These are phyloP conservation scores for Aschersonia sp. DNA, from an alignment of 2,329 filamentous ascomycete species.

Conservation along the genomic window DNA sequence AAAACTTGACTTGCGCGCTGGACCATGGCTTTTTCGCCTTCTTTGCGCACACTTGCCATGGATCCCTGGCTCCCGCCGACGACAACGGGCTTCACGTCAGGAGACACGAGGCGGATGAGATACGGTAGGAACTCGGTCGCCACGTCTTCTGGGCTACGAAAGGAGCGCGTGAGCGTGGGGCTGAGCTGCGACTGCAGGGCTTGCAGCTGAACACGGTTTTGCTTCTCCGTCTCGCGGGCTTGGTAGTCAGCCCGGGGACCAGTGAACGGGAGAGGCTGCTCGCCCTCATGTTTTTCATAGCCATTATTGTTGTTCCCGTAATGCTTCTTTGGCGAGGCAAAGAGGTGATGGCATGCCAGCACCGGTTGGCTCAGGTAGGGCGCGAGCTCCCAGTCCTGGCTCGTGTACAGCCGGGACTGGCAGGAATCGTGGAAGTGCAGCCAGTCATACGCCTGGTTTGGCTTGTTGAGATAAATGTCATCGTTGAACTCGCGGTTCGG, in stretches of 20 bases:
- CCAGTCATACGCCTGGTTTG: slow-evolving; percentile 82
- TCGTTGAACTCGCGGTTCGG: slow-evolving; percentile 84
- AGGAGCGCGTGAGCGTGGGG: slow-evolving; percentile 57
- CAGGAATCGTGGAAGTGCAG: slow-evolving; percentile 82
- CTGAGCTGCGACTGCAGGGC: slow-evolving; percentile 58
- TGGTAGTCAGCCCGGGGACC: slow-evolving; percentile 70
- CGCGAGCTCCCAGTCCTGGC: slow-evolving; percentile 83
- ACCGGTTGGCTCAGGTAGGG: slow-evolving; percentile 79
- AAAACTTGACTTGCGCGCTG: slow-evolving; percentile 67
- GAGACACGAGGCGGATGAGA: slow-evolving; percentile 68
- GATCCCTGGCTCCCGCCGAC: slow-evolving; percentile 52
- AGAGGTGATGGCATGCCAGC: slow-evolving; percentile 82
- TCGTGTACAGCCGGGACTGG: slow-evolving; percentile 62
- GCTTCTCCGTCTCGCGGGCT: slow-evolving; percentile 67
- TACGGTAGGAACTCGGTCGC: slow-evolving; percentile 76
- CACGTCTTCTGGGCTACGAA: slow-evolving; percentile 64
- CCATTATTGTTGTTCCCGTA: slow-evolving; percentile 18
- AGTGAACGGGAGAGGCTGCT: slow-evolving; percentile 56
- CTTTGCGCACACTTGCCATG: slow-evolving; percentile 76
- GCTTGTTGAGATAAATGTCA: slow-evolving; percentile 80
- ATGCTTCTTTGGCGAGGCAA: slow-evolving; percentile 54
- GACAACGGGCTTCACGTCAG: slow-evolving; percentile 81
- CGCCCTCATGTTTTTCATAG: slow-evolving; percentile 30
- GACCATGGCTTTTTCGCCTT: slow-evolving; percentile 70
- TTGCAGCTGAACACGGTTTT: slow-evolving; percentile 60